A percentile compares a stretch with the other conserved stretches of the same genome.
Evolutionary conservation across 169 alveolate species (phyloP).

Genomic region (Babesia ovata): DNA sequence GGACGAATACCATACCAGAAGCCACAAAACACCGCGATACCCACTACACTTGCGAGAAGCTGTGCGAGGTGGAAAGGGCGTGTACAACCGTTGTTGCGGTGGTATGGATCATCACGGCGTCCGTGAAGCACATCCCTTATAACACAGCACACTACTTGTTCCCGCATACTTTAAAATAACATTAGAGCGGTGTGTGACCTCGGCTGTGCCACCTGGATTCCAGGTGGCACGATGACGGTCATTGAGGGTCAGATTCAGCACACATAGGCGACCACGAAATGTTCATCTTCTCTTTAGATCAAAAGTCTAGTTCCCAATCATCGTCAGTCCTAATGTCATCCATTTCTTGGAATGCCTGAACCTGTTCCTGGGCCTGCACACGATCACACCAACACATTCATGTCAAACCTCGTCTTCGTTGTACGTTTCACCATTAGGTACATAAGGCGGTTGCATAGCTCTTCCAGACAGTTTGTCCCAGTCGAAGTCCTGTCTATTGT

Average conservation of each 20-base stretch:
- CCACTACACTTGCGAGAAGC: constrained; percentile 57
- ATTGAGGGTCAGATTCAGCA: neutral
- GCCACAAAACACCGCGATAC: constrained; percentile 29
- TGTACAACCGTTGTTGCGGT: constrained; percentile 74
- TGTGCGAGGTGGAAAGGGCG: constrained; percentile 76
- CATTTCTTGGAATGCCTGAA: constrained; percentile 23
- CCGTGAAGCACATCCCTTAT: constrained; percentile 62
- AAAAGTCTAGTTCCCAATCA: constrained; percentile 73
- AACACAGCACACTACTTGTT: constrained; percentile 16
- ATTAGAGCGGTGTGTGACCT: constrained; percentile 8
- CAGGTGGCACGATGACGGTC: neutral
- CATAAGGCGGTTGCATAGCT: constrained; percentile 81
- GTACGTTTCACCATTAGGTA: constrained; percentile 83
- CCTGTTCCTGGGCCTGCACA: constrained; percentile 55
- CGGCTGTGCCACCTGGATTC: constrained; percentile 13
- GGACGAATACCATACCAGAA: constrained; percentile 48
- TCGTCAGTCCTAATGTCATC: constrained; percentile 24
- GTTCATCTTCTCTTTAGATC: constrained; percentile 26
- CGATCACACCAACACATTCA: neutral
- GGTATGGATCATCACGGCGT: constrained; percentile 18
- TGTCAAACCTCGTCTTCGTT: constrained; percentile 64
- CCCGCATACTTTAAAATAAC: constrained; percentile 11
- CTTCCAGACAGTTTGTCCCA: constrained; percentile 89
- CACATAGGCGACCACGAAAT: constrained; percentile 14
- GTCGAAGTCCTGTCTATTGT: constrained; percentile 74